phyloP scores from a whole-genome alignment of 2,329 filamentous ascomycete species.

The Fusarium veterinarium region DNA sequence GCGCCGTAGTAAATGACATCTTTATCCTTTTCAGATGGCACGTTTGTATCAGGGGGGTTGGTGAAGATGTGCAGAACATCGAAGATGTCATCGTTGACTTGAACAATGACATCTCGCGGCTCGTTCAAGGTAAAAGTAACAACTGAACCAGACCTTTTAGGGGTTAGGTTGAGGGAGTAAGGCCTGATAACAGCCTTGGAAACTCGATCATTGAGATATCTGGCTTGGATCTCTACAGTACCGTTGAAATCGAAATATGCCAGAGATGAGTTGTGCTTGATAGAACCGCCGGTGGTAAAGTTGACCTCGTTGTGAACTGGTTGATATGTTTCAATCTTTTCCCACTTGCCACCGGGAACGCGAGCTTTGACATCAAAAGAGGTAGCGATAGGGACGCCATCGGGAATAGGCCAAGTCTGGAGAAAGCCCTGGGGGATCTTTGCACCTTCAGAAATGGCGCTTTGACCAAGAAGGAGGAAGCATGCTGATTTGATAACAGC shows the following conservation, averaged over 20 bases:
- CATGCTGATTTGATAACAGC: neutral
- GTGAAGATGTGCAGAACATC: neutral
- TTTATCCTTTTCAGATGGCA: rapidly evolving
- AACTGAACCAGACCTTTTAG: neutral
- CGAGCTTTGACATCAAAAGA: neutral
- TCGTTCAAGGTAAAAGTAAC: neutral
- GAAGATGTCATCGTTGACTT: neutral
- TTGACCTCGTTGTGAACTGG: neutral
- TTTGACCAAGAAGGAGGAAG: neutral
- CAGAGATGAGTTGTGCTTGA: neutral
- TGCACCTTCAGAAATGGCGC: neutral
- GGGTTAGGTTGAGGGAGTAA: neutral
- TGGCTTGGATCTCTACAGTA: neutral
- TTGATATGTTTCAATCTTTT: neutral
- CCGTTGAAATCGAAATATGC: neutral
- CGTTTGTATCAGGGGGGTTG: rapidly evolving
- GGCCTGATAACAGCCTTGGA: neutral
- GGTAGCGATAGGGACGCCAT: neutral
- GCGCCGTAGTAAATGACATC: neutral
- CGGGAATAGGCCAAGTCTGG: neutral
- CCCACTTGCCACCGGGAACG: neutral
- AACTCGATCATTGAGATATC: neutral
- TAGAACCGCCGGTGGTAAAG: neutral
- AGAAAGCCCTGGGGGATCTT: rapidly evolving
- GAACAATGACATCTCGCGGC: neutral